Percentiles rank a stretch among this genome's conserved stretches.
Evolutionary conservation across 495 filamentous ascomycete genomes (phyloP).

Genomic region (Penicillium roqueforti): DNA sequence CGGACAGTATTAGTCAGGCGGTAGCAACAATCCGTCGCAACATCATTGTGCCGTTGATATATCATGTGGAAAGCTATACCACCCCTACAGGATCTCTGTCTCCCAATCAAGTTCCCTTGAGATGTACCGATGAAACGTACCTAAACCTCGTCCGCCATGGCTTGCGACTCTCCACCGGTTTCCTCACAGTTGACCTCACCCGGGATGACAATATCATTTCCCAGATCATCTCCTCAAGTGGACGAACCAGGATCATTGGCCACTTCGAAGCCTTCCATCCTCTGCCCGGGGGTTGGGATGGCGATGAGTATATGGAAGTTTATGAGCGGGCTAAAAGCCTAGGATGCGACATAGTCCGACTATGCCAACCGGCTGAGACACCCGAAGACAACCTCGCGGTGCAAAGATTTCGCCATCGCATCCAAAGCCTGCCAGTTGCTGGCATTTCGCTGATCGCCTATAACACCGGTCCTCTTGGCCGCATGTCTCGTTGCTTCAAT

Average conservation of each 20-base stretch:
- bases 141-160: slow-evolving; percentile 61
- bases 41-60: slow-evolving; percentile 53
- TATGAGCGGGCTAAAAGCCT: slow-evolving; percentile 42
- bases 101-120: slow-evolving; percentile 15
- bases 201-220: slow-evolving; percentile 50
- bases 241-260: slow-evolving; percentile 63
- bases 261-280: slow-evolving; percentile 50
- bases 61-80: slow-evolving; percentile 40
- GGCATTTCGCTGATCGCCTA: slow-evolving; percentile 60
- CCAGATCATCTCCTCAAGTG: slow-evolving; percentile 53
- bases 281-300: slow-evolving; percentile 42
- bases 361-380: slow-evolving; percentile 38
- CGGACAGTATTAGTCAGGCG: slow-evolving; percentile 49
- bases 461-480: slow-evolving; percentile 64
- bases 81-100: slow-evolving; percentile 18
- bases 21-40: slow-evolving; percentile 60
- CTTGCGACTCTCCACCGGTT: slow-evolving; percentile 65
- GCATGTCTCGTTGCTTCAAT: slow-evolving; percentile 61
- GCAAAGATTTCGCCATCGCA: slow-evolving; percentile 33
- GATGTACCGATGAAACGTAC: slow-evolving; percentile 46
- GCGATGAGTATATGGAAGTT: slow-evolving; percentile 29
- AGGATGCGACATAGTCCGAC: slow-evolving; percentile 48
- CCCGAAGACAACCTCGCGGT: slow-evolving; percentile 43
- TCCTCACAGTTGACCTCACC: slow-evolving; percentile 62
- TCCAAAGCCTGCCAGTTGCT: slow-evolving; percentile 26